phyloP scores from a whole-genome alignment of 2,329 filamentous ascomycete species.

The Talaromyces sp. region DNA sequence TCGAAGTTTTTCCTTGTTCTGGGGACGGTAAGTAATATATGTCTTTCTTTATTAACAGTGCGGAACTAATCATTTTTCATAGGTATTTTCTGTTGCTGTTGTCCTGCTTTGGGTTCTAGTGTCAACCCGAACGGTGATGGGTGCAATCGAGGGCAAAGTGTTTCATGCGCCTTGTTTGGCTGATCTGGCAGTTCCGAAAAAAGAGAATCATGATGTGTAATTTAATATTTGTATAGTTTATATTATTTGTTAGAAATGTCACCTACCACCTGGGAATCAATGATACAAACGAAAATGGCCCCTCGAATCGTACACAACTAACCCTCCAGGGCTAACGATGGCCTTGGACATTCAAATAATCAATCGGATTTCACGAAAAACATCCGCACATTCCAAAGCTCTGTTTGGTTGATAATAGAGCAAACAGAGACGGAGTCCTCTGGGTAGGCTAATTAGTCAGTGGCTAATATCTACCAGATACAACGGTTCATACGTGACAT shows the following conservation, averaged over 20 bases:
- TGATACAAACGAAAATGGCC: no score
- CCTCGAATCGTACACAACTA: no score
- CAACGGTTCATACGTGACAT: no score
- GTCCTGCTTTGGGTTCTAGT: slow-evolving; percentile 54
- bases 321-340: no score
- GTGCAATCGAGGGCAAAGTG: slow-evolving; percentile 46
- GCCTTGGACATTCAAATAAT: not conserved
- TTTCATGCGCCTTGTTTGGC: slow-evolving; percentile 53
- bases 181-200: slow-evolving; percentile 23
- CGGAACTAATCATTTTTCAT: not conserved
- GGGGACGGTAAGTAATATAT: slow-evolving; percentile 37
- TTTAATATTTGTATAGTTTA: not conserved
- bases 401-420: not conserved
- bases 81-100: slow-evolving; percentile 45
- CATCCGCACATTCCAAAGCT: not conserved
- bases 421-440: not conserved
- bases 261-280: no score
- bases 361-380: not conserved
- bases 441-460: not conserved
- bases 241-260: no score
- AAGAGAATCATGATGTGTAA: not conserved
- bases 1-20: slow-evolving; percentile 53
- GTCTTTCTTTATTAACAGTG: no score
- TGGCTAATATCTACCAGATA: not conserved
- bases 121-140: slow-evolving; percentile 45